These are phyloP conservation scores for Psilocybe mexicana DNA, from an alignment of 1,284 basidiomycete genomes.

Conservation along the genomic window DNA sequence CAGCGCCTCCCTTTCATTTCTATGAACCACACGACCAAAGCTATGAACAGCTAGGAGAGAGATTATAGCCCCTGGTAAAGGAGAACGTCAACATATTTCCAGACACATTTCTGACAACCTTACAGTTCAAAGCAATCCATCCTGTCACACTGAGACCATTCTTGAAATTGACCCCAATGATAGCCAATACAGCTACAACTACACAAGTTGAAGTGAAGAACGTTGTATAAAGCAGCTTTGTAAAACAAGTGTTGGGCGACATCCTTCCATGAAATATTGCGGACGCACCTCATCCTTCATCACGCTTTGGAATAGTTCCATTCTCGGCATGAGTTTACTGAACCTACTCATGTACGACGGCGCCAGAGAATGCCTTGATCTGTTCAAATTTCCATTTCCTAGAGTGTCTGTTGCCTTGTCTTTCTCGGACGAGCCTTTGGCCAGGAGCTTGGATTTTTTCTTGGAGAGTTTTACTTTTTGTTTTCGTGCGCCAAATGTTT, in stretches of 20 bases:
- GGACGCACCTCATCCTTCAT: constrained; percentile 61
- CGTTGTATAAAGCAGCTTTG: constrained; percentile 57
- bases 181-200: constrained; percentile 48
- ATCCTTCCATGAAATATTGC: background rate
- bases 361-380: constrained; percentile 29
- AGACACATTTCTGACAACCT: constrained; percentile 22
- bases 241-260: constrained; percentile 14
- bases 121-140: constrained; percentile 62
- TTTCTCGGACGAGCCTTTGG: background rate
- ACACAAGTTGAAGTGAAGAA: constrained; percentile 53
- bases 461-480: background rate
- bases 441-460: background rate
- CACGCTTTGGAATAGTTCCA: constrained; percentile 54
- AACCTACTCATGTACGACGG: constrained; percentile 46
- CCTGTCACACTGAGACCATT: constrained; percentile 45
- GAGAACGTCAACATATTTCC: background rate
- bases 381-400: background rate
- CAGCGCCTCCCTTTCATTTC: constrained; percentile 63
- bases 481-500: background rate
- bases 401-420: background rate
- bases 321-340: constrained; percentile 50
- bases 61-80: constrained; percentile 51
- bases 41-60: constrained; percentile 62
- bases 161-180: constrained; percentile 50
- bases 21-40: constrained; percentile 58